Evolutionary conservation across 768 basidiomycete genomes (phyloP), one percentile per base, ranked within the genome.

Genomic region (Psilocybe cyanescens): DNA sequence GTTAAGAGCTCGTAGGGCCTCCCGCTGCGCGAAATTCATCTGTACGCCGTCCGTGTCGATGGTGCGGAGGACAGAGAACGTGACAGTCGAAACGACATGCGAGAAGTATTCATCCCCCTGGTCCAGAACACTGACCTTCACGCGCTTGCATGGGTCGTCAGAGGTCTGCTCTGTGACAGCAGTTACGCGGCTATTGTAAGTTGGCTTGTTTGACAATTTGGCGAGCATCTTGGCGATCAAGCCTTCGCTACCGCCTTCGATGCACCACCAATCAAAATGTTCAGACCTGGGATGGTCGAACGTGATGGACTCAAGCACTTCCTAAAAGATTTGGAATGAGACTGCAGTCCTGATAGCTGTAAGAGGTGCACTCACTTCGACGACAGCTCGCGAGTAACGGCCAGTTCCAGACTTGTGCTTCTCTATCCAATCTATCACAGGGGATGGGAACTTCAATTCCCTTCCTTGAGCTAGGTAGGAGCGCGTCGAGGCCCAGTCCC

Each of bases 401-500:
- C 64, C 64, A 28, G 64, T 65, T 16, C 64, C 61, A 24, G 47
- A 51, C 30, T 62, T 62, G 35, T 58, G 47, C 14, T 52, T 62
- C 55, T 62, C 64, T 37, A 65, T 62, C 64, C 64, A 65, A 37
- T 65, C 57, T 3, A 60, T 47, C n/a, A 65, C 64, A 8, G 64
- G 30, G 19, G 45, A 54, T 8, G 61, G 61, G 51, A 56, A 62
- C 31, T 53, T 35, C 28, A 55, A 55, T 37, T 59, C 50, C 12
- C 37, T 16, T 6, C 39, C 51, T 8, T 48, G 57, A 5, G 65
- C 55, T 41, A 72, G 54, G 63, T 67, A 72, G 4, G 64, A 49
- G 5, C 70, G 64, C 14, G 65, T 67, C 5, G 70, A 71, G 28
- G 61, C 60, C 52, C 59, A 52, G 57, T 72, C 70, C 37, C 50